phyloP scores from a whole-genome alignment of 2,329 filamentous ascomycete species.

The Exophiala xenobiotica region DNA sequence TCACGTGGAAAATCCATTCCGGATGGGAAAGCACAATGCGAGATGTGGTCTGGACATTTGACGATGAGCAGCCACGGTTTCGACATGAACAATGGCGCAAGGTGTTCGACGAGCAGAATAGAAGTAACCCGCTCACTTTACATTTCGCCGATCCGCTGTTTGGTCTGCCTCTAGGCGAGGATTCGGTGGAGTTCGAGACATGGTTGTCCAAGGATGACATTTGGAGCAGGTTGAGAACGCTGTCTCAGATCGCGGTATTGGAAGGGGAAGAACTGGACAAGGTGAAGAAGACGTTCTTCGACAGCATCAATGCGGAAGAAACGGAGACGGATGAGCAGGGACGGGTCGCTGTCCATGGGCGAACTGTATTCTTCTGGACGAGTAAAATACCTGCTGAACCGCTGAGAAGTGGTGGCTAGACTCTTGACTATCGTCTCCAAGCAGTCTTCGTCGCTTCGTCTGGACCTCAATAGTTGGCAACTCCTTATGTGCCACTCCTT shows the following conservation, averaged over 20 bases:
- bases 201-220: slow-evolving; percentile 60
- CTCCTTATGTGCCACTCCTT: too few species aligned
- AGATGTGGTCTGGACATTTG: slow-evolving; percentile 55
- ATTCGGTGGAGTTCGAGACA: slow-evolving; percentile 57
- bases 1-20: slow-evolving; percentile 55
- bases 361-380: slow-evolving; percentile 65
- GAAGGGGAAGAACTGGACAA: slow-evolving; percentile 50
- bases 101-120: slow-evolving; percentile 62
- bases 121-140: slow-evolving; percentile 50
- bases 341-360: slow-evolving; percentile 63
- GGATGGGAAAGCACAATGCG: slow-evolving; percentile 64
- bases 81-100: slow-evolving; percentile 63
- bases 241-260: slow-evolving; percentile 67
- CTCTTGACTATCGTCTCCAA: slow-evolving; percentile 1
- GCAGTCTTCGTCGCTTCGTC: not conserved
- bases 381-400: slow-evolving; percentile 27
- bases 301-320: slow-evolving; percentile 53
- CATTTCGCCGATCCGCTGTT: slow-evolving; percentile 54
- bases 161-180: slow-evolving; percentile 60
- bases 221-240: slow-evolving; percentile 63
- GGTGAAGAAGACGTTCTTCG: slow-evolving; percentile 54
- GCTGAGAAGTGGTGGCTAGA: slow-evolving; percentile 25
- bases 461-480: too few species aligned
- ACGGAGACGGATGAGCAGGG: slow-evolving; percentile 61
- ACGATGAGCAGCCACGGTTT: slow-evolving; percentile 64